Conservation (phyloP, 495 filamentous ascomycete genomes). For the Saxispiralis lemnorum region DNA sequence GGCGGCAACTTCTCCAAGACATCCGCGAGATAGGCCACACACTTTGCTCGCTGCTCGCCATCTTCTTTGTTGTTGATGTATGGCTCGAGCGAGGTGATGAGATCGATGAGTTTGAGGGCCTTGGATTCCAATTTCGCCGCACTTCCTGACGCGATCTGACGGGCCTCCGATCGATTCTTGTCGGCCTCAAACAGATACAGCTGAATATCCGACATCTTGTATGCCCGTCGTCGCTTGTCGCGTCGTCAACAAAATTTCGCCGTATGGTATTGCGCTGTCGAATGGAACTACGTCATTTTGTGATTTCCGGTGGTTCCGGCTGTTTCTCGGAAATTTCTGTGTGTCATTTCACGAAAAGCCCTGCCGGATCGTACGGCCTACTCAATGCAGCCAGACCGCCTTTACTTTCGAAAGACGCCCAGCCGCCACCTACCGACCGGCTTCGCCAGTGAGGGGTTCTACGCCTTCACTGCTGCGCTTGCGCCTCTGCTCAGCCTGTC, state of each 20-base stretch:
- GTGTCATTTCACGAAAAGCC: too few relatives aligned
- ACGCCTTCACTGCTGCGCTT: too few relatives aligned
- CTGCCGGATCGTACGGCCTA: too few relatives aligned
- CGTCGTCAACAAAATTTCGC: background rate
- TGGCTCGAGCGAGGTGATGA: conserved; percentile 50
- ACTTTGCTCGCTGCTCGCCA: conserved; percentile 41
- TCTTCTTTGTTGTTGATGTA: conserved; percentile 54
- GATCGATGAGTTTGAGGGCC: conserved; percentile 44
- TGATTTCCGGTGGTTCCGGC: background rate
- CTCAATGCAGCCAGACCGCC: too few relatives aligned
- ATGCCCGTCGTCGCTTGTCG: background rate
- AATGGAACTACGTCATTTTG: too few relatives aligned
- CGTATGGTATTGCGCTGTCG: background rate
- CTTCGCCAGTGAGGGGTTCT: too few relatives aligned
- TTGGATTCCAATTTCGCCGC: conserved; percentile 45
- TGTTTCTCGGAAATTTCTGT: background rate
- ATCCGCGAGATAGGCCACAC: conserved; percentile 49
- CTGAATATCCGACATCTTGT: conserved; percentile 41
- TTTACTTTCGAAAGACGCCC: too few relatives aligned
- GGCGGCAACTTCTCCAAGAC: conserved; percentile 41
- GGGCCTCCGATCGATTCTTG: conserved; percentile 42
- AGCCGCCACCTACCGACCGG: too few relatives aligned
- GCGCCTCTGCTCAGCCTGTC: too few relatives aligned
- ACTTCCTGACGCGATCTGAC: conserved; percentile 37
- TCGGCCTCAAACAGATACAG: conserved; percentile 48